phyloP scores from a whole-genome alignment of 352 stramenopile genomes.

The Globisporangium alternatum region DNA sequence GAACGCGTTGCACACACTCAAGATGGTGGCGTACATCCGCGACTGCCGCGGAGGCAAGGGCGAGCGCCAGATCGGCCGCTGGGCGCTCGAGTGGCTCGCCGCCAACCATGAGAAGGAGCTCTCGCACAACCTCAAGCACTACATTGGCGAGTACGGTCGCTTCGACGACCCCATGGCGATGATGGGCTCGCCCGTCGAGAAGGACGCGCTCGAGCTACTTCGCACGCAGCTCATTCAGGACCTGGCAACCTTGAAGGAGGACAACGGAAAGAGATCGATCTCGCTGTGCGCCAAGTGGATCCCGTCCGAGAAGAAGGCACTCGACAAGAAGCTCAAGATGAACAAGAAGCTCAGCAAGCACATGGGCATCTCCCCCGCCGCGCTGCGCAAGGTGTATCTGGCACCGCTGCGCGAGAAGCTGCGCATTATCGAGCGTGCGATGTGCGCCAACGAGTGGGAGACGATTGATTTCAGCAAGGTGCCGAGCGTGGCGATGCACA shows the following conservation, averaged over 20 bases:
- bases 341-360: slow-evolving; percentile 45
- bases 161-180: slow-evolving; percentile 46
- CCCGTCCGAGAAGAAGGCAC: slow-evolving; percentile 50
- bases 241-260: slow-evolving; percentile 21
- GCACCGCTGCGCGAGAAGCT: slow-evolving; percentile 37
- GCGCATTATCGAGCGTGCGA: slow-evolving; percentile 39
- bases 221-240: slow-evolving; percentile 30
- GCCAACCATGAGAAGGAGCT: slow-evolving; percentile 28
- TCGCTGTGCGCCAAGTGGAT: slow-evolving; percentile 60
- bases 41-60: slow-evolving; percentile 49
- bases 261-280: slow-evolving; percentile 17
- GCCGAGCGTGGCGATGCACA: slow-evolving; percentile 45
- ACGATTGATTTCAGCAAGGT: slow-evolving; percentile 37
- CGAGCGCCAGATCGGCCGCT: slow-evolving; percentile 38
- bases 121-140: slow-evolving; percentile 45
- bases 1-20: slow-evolving; percentile 51
- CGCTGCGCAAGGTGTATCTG: slow-evolving; percentile 46
- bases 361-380: slow-evolving; percentile 38
- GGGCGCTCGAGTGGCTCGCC: slow-evolving; percentile 37
- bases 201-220: slow-evolving; percentile 37
- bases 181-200: slow-evolving; percentile 39
- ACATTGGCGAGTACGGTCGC: slow-evolving; percentile 39
- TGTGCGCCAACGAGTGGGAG: slow-evolving; percentile 53
- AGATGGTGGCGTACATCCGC: slow-evolving; percentile 48
- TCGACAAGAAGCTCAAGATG: slow-evolving; percentile 48